Base-by-base conservation (phyloP, 768 basidiomycete genomes). In the Tricholoma hemisulphureum region DNA sequence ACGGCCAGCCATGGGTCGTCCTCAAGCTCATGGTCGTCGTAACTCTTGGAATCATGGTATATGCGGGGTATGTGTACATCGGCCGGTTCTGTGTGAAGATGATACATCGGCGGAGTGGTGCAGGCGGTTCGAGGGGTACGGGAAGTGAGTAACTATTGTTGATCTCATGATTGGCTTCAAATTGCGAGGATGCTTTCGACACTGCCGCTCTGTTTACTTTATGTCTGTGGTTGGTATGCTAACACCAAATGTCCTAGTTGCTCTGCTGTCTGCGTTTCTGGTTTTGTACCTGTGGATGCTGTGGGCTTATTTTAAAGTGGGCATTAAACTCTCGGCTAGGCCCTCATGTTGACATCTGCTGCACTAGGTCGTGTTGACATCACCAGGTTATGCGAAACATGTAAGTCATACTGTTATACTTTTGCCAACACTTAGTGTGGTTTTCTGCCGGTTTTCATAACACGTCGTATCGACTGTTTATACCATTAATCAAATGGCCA, bases 291-390 rank as follows among this genome's bases (percentile, higher is more conserved):
- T 86, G n/a, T 83, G 93, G 82, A 80, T 85, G 78, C 43, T 87
- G 0, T 94, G 93, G 93, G 81, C 86, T 13, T 96, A 95, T 72
- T 55, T 80, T 20, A 84, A 82, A 80, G 93, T 91, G 55, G 51
- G 81, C 20, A 31, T 3, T 24, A 14, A n/a, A 29, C 23, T 45
- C 24, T 14, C 55, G 16, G 24, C 28, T 39, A 21, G 51, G 49
- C 46, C 31, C 16, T 32, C 28, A 3, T 39, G 45, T 54, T 55
- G 56, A 55, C n/a, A 57, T 3, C n/a, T 35, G n/a, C 28, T 46
- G 53, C 48, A 21, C 23, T 2, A 91, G 89, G 80, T 86, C 37
- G 71, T 89, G 7, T 58, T 83, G 6, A 91, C 86, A 5, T 70
- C 87, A 0, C 89, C 91, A 35, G 91, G 91, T 14, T 77, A 80